These are phyloP conservation scores for Prunella vulgaris DNA, from an alignment of 257 asterid genomes.

Conservation along the genomic window DNA sequence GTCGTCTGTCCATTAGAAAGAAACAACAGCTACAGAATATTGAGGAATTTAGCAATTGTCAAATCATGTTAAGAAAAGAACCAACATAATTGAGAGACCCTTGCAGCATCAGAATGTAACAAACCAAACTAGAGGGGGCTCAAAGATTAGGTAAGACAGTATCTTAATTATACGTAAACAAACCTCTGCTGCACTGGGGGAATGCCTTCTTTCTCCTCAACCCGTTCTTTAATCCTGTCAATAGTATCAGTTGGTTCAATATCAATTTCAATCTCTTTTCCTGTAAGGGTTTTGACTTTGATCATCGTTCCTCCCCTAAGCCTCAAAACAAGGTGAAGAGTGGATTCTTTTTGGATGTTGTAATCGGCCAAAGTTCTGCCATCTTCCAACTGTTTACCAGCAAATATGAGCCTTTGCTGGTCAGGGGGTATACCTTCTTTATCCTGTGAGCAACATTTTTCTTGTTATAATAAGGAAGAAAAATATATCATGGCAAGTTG, in stretches of 20 bases:
- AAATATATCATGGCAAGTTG: background rate
- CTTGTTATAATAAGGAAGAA: slow-evolving; percentile 1
- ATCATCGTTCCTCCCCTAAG: slow-evolving; percentile 74
- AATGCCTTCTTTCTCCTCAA: slow-evolving; percentile 72
- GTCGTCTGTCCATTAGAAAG: background rate
- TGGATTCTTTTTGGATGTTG: slow-evolving; percentile 47
- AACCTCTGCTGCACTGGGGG: slow-evolving; percentile 71
- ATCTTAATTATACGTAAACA: background rate
- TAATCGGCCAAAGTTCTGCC: slow-evolving; percentile 44
- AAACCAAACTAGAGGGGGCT: background rate
- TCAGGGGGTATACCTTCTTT: slow-evolving; percentile 63
- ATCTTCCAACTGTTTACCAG: slow-evolving; percentile 46
- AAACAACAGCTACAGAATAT: background rate
- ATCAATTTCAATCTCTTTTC: slow-evolving; percentile 68
- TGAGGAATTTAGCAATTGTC: background rate
- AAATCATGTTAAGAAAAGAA: background rate
- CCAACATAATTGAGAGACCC: background rate
- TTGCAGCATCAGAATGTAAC: background rate
- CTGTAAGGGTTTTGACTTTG: slow-evolving; percentile 69
- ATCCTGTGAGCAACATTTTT: slow-evolving; percentile 40
- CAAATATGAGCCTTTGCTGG: slow-evolving; percentile 47
- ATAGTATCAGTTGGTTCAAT: slow-evolving; percentile 64
- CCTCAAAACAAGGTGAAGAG: slow-evolving; percentile 58
- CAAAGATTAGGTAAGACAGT: background rate
- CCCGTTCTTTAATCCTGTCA: slow-evolving; percentile 62